Evolutionary conservation across 805 yeast species (phyloP), one percentile per base, ranked within the genome.

Genomic region (Candida lessepsii): DNA sequence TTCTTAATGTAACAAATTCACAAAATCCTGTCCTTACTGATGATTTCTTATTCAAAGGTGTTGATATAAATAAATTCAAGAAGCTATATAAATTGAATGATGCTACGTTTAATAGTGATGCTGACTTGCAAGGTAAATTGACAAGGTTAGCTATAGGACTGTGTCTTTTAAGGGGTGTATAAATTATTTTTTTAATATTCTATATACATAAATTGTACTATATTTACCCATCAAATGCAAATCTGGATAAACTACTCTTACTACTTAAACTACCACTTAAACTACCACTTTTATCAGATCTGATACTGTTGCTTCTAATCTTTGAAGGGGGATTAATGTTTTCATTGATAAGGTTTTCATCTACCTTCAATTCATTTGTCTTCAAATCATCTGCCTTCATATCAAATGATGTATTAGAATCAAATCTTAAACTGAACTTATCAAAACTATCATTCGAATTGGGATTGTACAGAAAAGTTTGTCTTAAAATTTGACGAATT

Each of bases 131-230:
- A 37, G 45, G 37, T 5, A 39, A 48, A 6, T 44, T 74, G 4
- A 68, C 77, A 3, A 60, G 72, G 37, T 62, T 70, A 29, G 64
- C 70, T 5, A 70, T 76, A 5, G 71, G 72, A 38, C 67, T 76
- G 3, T 73, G 78, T 44, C 67, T 71, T 36, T 48, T 75, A 40
- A 61, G 82, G 53, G 82, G 81, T 4, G 50, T n/a, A n/a, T n/a
- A n/a, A n/a, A n/a, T n/a, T 25, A 23, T 14, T 17, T 14, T 29
- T 17, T 14, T 19, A 26, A 13, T 25, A 27, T 13, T 25, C 36
- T 28, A 26, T 35, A 20, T 27, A 17, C n/a, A 19, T 17, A 14
- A n/a, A n/a, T n/a, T n/a, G n/a, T n/a, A n/a, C n/a, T n/a, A n/a
- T n/a, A n/a, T n/a, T 31, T 38, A 37, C 11, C 39, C 41, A 10